Percentiles rank a stretch among this genome's conserved stretches.
Conservation (phyloP, 345 rosid genomes). For the Cardamine occulta region DNA sequence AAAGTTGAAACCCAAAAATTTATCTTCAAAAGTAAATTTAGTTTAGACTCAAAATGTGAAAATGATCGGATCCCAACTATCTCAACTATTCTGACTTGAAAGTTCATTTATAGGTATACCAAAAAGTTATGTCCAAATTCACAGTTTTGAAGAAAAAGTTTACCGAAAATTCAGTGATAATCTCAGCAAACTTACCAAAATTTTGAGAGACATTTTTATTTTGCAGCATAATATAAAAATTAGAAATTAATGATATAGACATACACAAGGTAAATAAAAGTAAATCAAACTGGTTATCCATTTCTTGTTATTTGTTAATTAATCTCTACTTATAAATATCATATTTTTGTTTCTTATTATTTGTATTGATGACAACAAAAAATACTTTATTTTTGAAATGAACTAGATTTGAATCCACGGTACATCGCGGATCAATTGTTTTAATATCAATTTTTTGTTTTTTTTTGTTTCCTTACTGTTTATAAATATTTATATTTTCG, state of each 20-base stretch:
- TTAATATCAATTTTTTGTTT: no score
- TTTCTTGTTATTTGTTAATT: no score
- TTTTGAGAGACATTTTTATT: not conserved
- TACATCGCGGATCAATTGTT: no score
- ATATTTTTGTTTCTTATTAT: no score
- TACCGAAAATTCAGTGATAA: not conserved
- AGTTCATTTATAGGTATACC: not conserved
- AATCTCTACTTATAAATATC: no score
- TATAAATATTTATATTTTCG: no score
- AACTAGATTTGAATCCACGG: no score
- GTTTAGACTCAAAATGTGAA: not conserved
- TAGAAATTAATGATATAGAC: not conserved
- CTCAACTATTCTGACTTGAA: not conserved
- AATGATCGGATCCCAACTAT: not conserved
- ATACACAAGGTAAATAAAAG: not conserved
- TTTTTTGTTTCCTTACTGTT: no score
- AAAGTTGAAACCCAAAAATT: constrained; percentile 6
- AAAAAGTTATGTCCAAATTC: constrained; percentile 16
- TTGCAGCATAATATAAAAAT: not conserved
- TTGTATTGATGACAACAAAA: no score
- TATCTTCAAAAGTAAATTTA: not conserved
- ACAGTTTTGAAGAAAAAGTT: not conserved
- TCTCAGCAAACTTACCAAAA: not conserved
- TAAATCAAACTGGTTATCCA: no score
- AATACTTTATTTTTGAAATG: no score